Evolutionary conservation across 331 rosid genomes (phyloP).

Genomic region (Arachis monticola): DNA sequence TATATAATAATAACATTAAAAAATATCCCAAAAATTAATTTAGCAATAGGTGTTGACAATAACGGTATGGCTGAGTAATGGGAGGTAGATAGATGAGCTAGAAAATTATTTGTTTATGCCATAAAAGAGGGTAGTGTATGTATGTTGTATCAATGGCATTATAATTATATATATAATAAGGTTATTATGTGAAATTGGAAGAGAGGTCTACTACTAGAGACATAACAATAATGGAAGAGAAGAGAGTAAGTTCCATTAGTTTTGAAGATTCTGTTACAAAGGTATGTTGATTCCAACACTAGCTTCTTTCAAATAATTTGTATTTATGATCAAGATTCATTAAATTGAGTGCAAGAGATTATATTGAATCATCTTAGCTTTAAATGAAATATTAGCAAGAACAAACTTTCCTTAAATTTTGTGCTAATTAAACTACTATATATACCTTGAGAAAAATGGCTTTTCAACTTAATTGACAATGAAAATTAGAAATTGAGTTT

Average conservation of each 20-base stretch:
- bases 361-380: no score
- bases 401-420: not conserved
- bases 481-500: no score
- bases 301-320: not conserved
- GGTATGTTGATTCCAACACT: constrained; percentile 26
- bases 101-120: constrained; percentile 39
- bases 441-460: no score
- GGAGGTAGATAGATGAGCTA: constrained; percentile 32
- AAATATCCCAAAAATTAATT: constrained; percentile 13
- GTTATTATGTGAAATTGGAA: constrained; percentile 12
- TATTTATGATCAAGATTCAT: not conserved
- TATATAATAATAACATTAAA: not conserved
- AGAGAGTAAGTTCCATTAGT: constrained; percentile 40
- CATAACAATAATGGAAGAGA: constrained; percentile 34
- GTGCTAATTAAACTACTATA: not conserved
- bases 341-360: not conserved
- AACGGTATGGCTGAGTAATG: constrained; percentile 44
- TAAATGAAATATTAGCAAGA: no score
- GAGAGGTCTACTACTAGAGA: constrained; percentile 16
- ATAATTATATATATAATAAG: not conserved
- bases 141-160: not conserved
- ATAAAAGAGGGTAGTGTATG: constrained; percentile 7
- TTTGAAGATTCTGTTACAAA: constrained; percentile 29
- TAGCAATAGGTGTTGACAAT: constrained; percentile 64
- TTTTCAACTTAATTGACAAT: not conserved